Conservation (phyloP, 306 rosid species). For the Fragaria ananassa region DNA sequence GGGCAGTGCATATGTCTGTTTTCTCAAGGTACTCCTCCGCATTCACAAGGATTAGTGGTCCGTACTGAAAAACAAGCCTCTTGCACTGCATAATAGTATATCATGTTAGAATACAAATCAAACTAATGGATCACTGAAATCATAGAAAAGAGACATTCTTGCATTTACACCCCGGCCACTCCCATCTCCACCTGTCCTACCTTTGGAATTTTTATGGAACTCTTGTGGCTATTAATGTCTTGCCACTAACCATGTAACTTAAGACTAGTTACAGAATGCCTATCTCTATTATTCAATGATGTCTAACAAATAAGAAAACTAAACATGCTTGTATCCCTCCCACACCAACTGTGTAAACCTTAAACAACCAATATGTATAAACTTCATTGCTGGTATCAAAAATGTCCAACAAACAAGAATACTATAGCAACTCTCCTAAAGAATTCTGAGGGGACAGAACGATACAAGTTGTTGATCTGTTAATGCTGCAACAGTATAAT, state of each 20-base stretch:
- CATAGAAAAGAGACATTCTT: background rate
- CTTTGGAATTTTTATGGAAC: background rate
- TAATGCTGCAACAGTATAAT: background rate
- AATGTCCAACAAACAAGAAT: background rate
- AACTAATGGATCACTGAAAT: background rate
- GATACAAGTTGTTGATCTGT: background rate
- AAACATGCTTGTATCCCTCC: background rate
- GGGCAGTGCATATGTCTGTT: constrained; percentile 57
- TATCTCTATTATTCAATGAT: background rate
- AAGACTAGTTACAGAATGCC: background rate
- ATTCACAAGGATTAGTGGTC: constrained; percentile 55
- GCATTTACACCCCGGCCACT: too few species aligned
- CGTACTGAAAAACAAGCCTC: constrained; percentile 67
- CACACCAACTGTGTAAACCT: background rate
- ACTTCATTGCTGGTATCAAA: background rate
- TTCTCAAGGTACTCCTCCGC: constrained; percentile 72
- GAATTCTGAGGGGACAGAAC: background rate
- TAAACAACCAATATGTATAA: background rate
- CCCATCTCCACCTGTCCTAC: background rate
- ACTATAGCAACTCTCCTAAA: background rate
- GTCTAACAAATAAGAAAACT: background rate
- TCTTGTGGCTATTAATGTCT: background rate
- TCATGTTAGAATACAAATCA: background rate
- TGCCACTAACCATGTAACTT: background rate
- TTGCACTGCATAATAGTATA: constrained; percentile 65